Evolutionary conservation across 2,329 filamentous ascomycete genomes (phyloP).

Genomic region (Aureobasidium namibiae): DNA sequence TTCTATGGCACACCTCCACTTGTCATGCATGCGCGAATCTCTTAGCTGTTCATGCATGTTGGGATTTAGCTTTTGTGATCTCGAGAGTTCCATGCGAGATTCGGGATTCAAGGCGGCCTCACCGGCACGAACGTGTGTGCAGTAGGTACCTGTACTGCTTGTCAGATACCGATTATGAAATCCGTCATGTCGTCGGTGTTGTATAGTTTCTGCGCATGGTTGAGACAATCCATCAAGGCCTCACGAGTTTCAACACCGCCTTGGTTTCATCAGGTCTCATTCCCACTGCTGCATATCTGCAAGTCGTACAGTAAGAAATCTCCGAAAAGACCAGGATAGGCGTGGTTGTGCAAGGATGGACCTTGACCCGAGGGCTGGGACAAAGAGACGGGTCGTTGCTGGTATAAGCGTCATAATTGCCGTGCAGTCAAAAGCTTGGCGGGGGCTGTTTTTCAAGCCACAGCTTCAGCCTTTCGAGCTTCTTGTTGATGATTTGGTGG

Average conservation of each 20-base stretch:
- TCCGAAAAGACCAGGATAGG: neutral
- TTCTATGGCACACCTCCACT: conserved; percentile 7
- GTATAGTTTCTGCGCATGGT: neutral
- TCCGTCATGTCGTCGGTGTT: neutral
- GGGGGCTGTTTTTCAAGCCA: neutral
- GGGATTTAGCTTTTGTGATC: neutral
- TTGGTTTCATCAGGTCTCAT: neutral
- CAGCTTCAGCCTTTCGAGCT: neutral
- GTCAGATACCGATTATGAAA: neutral
- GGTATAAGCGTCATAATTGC: conserved; percentile 6
- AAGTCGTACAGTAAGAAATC: conserved; percentile 4
- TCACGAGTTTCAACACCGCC: neutral
- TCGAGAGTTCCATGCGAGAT: neutral
- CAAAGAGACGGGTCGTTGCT: neutral
- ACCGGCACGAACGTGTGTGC: neutral
- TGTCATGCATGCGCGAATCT: conserved; percentile 1
- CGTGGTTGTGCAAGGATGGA: conserved; percentile 3
- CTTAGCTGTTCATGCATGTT: conserved; percentile 10
- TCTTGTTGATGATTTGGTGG: neutral
- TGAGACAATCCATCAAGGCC: neutral
- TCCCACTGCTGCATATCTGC: neutral
- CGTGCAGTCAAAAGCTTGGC: neutral
- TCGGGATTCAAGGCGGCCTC: neutral
- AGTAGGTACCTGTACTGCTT: neutral
- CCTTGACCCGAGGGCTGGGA: conserved; percentile 1